Conservation (phyloP, 768 basidiomycete genomes). For the Podaxis mareebaensis region DNA sequence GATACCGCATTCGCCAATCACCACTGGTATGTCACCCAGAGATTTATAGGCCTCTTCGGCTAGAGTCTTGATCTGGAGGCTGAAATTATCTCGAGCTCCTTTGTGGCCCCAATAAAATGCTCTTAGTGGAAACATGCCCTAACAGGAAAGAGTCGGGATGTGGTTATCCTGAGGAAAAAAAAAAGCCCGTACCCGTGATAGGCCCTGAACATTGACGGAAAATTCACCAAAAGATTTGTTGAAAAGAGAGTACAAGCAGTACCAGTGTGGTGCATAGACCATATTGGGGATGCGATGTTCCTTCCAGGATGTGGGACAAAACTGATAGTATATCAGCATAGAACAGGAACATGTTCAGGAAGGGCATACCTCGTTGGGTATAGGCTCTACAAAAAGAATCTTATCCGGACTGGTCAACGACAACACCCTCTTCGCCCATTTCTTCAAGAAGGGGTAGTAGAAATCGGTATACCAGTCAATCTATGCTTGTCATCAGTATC, state of each 20-base stretch:
- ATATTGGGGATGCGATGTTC: slow-evolving; percentile 41
- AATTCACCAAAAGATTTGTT: slow-evolving; percentile 81
- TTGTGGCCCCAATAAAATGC: slow-evolving; percentile 88
- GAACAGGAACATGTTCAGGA: not conserved
- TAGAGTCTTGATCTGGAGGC: slow-evolving; percentile 78
- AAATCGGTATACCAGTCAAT: slow-evolving; percentile 87
- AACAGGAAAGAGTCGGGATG: not conserved
- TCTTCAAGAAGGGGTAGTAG: slow-evolving; percentile 74
- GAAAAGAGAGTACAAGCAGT: slow-evolving; percentile 90
- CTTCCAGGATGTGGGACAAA: slow-evolving; percentile 78
- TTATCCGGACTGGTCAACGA: slow-evolving; percentile 49
- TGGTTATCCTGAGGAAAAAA: not conserved
- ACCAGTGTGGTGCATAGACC: slow-evolving; percentile 50
- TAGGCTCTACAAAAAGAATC: slow-evolving; percentile 76
- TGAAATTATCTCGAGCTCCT: slow-evolving; percentile 81
- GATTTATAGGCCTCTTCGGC: slow-evolving; percentile 65
- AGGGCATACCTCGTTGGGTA: slow-evolving; percentile 84
- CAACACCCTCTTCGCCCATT: slow-evolving; percentile 66
- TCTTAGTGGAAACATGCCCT: slow-evolving; percentile 86
- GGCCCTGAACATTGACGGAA: slow-evolving; percentile 89
- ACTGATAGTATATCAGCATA: slow-evolving; percentile 41
- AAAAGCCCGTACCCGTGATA: slow-evolving; percentile 65
- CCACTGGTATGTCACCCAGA: slow-evolving; percentile 79
- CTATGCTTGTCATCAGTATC: slow-evolving; percentile 33
- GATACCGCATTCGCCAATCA: slow-evolving; percentile 92